phyloP scores from a whole-genome alignment of 1,139 yeast genomes.

The Saccharomyces hybrid region DNA sequence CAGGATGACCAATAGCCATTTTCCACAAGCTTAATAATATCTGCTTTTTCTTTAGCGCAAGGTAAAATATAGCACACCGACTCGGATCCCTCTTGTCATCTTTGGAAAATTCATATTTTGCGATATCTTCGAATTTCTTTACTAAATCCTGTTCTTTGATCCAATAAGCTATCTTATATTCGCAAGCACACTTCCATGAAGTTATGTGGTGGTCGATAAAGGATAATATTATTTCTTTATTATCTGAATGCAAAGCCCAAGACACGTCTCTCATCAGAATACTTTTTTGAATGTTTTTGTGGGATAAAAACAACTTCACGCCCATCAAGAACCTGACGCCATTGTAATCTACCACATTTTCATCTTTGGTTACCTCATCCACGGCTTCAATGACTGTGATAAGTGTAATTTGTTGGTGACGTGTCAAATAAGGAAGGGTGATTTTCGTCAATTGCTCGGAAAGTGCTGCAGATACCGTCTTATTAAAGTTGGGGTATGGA shows the following conservation, averaged over 20 bases:
- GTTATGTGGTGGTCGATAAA: conserved; percentile 46
- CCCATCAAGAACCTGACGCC: conserved; percentile 71
- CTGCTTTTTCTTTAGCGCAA: conserved; percentile 72
- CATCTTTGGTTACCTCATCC: conserved; percentile 43
- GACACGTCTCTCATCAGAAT: conserved; percentile 72
- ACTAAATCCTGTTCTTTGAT: conserved; percentile 44
- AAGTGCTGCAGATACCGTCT: conserved; percentile 42
- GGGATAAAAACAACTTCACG: conserved; percentile 57
- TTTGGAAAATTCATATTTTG: conserved; percentile 51
- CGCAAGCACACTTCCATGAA: conserved; percentile 54
- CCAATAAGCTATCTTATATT: conserved; percentile 72
- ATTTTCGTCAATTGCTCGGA: conserved; percentile 53
- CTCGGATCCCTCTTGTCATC: conserved; percentile 59
- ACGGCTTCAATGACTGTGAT: conserved; percentile 61
- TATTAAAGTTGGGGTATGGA: conserved; percentile 39
- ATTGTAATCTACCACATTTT: conserved; percentile 55
- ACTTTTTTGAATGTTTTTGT: conserved; percentile 39
- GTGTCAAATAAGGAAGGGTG: conserved; percentile 70
- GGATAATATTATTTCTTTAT: conserved; percentile 57
- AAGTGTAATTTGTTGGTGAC: conserved; percentile 86
- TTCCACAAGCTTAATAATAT: conserved; percentile 78
- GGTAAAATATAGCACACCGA: conserved; percentile 61
- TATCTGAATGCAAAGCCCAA: conserved; percentile 84
- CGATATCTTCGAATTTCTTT: conserved; percentile 56
- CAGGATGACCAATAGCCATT: conserved; percentile 65